A percentile compares a stretch with the other conserved stretches of the same genome.
These are phyloP conservation scores for Colletotrichum cuscutae DNA, from an alignment of 2,329 filamentous ascomycete species.

Conservation along the genomic window DNA sequence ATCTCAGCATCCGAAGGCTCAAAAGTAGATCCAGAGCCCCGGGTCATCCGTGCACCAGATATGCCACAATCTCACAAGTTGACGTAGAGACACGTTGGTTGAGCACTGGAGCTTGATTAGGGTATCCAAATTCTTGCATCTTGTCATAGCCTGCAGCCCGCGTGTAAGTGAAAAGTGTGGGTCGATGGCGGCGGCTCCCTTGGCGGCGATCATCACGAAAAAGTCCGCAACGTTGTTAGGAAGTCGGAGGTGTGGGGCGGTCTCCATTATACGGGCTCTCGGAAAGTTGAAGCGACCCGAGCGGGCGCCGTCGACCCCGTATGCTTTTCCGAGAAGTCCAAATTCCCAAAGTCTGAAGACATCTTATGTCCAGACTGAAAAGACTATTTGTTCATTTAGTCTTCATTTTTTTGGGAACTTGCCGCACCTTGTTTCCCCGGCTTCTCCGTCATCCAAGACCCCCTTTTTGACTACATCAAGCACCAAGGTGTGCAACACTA, in stretches of 20 bases:
- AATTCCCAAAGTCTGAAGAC: constrained; percentile 24
- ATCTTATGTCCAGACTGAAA: not conserved
- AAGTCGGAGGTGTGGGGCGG: constrained; percentile 10
- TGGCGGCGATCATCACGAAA: constrained; percentile 22
- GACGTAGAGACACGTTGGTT: constrained; percentile 14
- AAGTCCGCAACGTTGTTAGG: not conserved
- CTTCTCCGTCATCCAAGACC: not conserved
- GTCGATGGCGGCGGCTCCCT: constrained; percentile 19
- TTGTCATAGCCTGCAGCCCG: constrained; percentile 7
- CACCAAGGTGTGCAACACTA: not conserved
- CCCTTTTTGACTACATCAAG: not conserved
- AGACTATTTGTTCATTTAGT: constrained; percentile 1
- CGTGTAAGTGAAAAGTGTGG: constrained; percentile 20
- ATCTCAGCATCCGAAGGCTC: constrained; percentile 26
- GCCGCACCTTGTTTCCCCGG: not conserved
- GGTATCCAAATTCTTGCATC: constrained; percentile 5
- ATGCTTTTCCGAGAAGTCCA: constrained; percentile 25
- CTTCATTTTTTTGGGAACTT: not conserved
- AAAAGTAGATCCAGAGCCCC: constrained; percentile 15
- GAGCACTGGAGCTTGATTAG: not conserved
- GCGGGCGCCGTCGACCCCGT: constrained; percentile 29
- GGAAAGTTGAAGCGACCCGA: constrained; percentile 25
- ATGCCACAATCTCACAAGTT: not conserved
- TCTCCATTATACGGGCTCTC: constrained; percentile 11
- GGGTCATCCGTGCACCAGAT: constrained; percentile 23